These are phyloP conservation scores for Phytophthora agathidicida DNA, from an alignment of 352 stramenopile genomes.

Conservation along the genomic window DNA sequence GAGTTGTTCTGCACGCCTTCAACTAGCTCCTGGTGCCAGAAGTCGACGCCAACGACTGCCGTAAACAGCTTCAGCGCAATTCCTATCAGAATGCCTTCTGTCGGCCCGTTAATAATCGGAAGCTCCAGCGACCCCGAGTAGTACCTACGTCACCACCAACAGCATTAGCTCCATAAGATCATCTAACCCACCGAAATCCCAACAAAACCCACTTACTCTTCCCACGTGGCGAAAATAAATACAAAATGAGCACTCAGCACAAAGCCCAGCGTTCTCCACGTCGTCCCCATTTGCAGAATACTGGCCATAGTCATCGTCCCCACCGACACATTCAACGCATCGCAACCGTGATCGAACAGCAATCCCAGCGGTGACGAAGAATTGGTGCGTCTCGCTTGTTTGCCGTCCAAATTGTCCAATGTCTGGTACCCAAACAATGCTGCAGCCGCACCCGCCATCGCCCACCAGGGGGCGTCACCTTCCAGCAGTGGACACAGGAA, in stretches of 20 bases:
- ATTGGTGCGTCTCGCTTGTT: slow-evolving; percentile 80
- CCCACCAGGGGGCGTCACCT: slow-evolving; percentile 70
- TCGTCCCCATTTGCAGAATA: slow-evolving; percentile 75
- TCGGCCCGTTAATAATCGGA: slow-evolving; percentile 97
- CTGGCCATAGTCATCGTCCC: slow-evolving; percentile 84
- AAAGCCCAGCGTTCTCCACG: slow-evolving; percentile 81
- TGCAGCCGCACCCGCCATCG: slow-evolving; percentile 61
- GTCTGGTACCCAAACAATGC: slow-evolving; percentile 85
- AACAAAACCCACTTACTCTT: slow-evolving; percentile 55
- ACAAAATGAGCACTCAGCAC: slow-evolving; percentile 78
- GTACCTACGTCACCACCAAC: slow-evolving; percentile 62
- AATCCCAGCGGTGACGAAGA: slow-evolving; percentile 81
- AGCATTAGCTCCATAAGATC: slow-evolving; percentile 12
- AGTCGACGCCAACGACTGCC: slow-evolving; percentile 56
- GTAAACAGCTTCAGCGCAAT: slow-evolving; percentile 82
- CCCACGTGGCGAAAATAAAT: slow-evolving; percentile 90
- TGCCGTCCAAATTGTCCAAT: slow-evolving; percentile 87
- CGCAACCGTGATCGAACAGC: slow-evolving; percentile 87
- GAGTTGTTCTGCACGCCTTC: slow-evolving; percentile 84
- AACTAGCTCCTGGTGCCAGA: slow-evolving; percentile 74
- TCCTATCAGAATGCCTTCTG: slow-evolving; percentile 94
- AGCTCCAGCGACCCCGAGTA: slow-evolving; percentile 95
- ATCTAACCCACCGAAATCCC: background rate
- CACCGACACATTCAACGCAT: slow-evolving; percentile 85
- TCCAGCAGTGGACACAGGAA: slow-evolving; percentile 79